Evolutionary conservation across 257 asterid species (phyloP), one percentile per base, ranked within the genome.

Genomic region (Prunella vulgaris): DNA sequence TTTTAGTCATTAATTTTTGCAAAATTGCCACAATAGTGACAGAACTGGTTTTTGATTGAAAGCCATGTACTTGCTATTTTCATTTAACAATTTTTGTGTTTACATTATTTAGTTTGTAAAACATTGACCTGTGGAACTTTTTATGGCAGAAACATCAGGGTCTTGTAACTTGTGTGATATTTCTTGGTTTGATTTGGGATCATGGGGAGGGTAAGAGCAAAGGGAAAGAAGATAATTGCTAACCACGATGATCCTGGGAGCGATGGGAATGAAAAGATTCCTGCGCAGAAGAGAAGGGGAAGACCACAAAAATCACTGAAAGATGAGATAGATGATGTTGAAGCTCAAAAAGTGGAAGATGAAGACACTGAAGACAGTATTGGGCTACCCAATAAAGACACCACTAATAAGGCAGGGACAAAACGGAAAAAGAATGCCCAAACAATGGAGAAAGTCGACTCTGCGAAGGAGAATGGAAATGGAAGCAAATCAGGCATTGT

Each of bases 131-230:
- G 4, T 46, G 63, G 17, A 1, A 6, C 13, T 21, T 74, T 32
- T 46, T 58, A 10, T 70, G 40, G 77, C 81, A 71, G 85, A 71
- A 17, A 59, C 54, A 35, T 68, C 33, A 28, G 62, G 46, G 25
- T 46, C 33, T 13, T 27, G 21, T 46, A 53, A 56, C 61, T 33
- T 40, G 37, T 37, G 65, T 75, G 74, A 77, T 65, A 53, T 65
- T 18, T 64, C 66, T 48, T 21, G 32, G 60, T 25, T 12, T 28
- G 51, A 63, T 25, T 12, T 58, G 62, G 64, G 66, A 71, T 18
- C 73, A 84, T 84, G 83, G 80, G 84, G 21, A 77, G 86, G 70
- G 81, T 71, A 22, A 80, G 79, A 83, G 79, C 83, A 60, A 85
- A 83, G 74, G 80, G 84, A 40, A 85, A 80, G 76, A 85, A 78